Base-by-base conservation (phyloP, 345 rosid species). In the Dipteronia sinensis region DNA sequence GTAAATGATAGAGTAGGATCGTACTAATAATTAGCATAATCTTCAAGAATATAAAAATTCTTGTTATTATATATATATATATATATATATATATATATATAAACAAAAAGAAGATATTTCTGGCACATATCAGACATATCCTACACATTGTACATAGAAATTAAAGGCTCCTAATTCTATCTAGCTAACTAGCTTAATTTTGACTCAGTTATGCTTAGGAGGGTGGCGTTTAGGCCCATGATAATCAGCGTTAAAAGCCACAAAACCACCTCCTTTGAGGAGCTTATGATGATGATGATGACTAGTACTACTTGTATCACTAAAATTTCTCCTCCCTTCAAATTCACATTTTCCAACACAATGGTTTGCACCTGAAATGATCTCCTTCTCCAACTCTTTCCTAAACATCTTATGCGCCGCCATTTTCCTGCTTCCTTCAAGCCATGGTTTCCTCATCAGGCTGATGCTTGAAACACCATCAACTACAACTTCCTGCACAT, bases 321-420 rank as follows among this genome's bases (percentile, higher is more conserved):
- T 69, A 25, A 69, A 72, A 65, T 34, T 71, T 56, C 42, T 71
- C 51, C 78, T 75, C 56, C 75, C 86, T 80, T 71, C 76, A 69
- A 75, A 75, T 38, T 81, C 79, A 81, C 78, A 80, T 65, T 80
- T 84, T 77, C 77, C 79, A 76, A 80, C 83, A 76, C 58, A 81
- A 40, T 38, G 82, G 17, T 77, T 79, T 77, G 88, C 84, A 88
- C 89, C 89, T 88, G 89, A 85, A 77, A 76, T 78, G 8, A 42
- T 42, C 46, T 69, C 58, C 53, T 58, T 65, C 22, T 29, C 68
- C 16, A 17, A 34, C 58, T 73, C 77, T 55, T 77, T 67, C 59
- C 61, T 74, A 72, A 31, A 17, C 65, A 40, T 61, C 55, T 34
- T 67, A 38, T 42, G 77, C 13, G 19, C 58, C 51, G 77, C 76